Base-by-base conservation (phyloP, 140 eudicot species). In the Oenanthe javanica region DNA sequence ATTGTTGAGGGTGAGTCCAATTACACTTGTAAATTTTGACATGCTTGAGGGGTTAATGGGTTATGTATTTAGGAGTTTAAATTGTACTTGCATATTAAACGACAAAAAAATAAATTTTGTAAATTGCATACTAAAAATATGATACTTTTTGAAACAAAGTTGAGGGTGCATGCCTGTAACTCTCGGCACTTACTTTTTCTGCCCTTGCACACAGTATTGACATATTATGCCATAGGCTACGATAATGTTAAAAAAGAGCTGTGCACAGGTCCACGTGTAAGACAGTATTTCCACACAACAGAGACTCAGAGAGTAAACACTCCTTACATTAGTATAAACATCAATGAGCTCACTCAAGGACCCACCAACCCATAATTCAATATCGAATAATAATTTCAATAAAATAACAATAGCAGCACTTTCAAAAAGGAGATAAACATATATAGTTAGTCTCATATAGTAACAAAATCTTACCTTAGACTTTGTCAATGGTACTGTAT, bases 401-500 rank as follows among this genome's bases (percentile, higher is more conserved):
- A 63, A 23, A 25, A 23, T 7, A 63, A 23, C 38, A 63, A 63
- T 15, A 25, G 63, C 63, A 19, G 40, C 71, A 21, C 38, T 27
- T 70, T 36, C 1, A 18, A 59, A 43, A 81, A 42, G 46, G 40
- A n/a, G 16, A n/a, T 13, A 12, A 27, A 12, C 48, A 13, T 16
- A 12, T 16, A 54, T 4, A 54, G 63, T 19, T 77, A 13, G 27
- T 52, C 21, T 18, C 16, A 55, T 59, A 9, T 18, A 18, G 19
- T 16, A 50, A 76, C 48, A 66, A 10, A 57, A 27, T 9, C 45
- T 61, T 71, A 94, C 97, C 96, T 86, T 84, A 72, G 97, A 95
- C 85, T 95, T 95, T 64, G 97, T 95, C 86, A 88, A 79, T 77
- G 99, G 99, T 81, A 78, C 76, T 10, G 90, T 82, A 85, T 92